A percentile compares a stretch with the other conserved stretches of the same genome.
Evolutionary conservation across 2,329 filamentous ascomycete genomes (phyloP).

Genomic region (Fonsecaea multimorphosa): DNA sequence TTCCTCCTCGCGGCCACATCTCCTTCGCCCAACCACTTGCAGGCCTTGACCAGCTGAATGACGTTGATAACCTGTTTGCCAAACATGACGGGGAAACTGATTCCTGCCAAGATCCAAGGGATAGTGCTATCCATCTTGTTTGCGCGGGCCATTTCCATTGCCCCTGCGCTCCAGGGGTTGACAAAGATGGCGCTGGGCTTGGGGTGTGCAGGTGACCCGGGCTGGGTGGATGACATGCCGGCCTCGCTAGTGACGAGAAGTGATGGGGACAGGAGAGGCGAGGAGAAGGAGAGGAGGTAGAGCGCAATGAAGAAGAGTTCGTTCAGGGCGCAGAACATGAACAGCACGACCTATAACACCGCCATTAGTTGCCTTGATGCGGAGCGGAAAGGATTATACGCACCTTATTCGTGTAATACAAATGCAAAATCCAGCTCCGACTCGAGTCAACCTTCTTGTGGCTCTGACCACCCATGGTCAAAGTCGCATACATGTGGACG

Average conservation of each 20-base stretch:
- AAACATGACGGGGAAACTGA: conserved; percentile 86
- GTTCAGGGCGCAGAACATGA: conserved; percentile 87
- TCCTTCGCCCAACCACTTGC: conserved; percentile 90
- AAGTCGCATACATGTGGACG: conserved; percentile 97
- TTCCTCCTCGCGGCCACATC: conserved; percentile 71
- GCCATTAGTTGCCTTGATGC: background rate
- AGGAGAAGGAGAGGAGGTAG: conserved; percentile 96
- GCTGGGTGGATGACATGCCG: conserved; percentile 61
- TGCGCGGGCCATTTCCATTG: conserved; percentile 87
- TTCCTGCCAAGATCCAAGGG: conserved; percentile 79
- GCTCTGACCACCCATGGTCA: conserved; percentile 81
- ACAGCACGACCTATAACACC: conserved; percentile 75
- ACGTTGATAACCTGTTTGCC: conserved; percentile 94
- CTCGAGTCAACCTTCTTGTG: conserved; percentile 94
- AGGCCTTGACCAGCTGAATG: conserved; percentile 91
- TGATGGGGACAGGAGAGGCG: conserved; percentile 83
- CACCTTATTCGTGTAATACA: conserved; percentile 98
- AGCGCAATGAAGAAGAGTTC: conserved; percentile 98
- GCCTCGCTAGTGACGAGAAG: conserved; percentile 64
- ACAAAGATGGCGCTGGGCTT: conserved; percentile 77
- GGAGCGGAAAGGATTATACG: conserved; percentile 42
- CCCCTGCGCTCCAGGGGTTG: conserved; percentile 88
- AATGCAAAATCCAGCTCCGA: conserved; percentile 85
- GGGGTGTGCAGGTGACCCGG: conserved; percentile 71
- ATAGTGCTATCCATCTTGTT: conserved; percentile 85